Conservation (phyloP, 2,329 filamentous ascomycete genomes). For the Bipolaris oryzae region DNA sequence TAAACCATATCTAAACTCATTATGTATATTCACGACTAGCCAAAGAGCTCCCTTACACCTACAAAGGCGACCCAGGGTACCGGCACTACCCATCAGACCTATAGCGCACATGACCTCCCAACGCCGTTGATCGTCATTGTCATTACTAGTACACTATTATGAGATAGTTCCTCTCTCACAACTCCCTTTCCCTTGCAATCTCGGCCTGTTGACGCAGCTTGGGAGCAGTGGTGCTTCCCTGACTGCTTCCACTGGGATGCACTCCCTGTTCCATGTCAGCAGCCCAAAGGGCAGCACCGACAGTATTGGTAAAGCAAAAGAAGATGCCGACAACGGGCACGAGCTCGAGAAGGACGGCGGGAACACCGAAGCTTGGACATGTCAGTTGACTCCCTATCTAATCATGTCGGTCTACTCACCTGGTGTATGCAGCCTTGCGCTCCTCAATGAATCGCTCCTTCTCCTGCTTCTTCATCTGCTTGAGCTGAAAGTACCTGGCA, state of each 20-base stretch:
- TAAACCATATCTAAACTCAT: too few species aligned
- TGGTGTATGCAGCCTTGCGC: slow-evolving; percentile 77
- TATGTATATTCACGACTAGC: slow-evolving; percentile 28
- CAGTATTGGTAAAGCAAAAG: slow-evolving; percentile 89
- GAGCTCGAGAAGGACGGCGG: slow-evolving; percentile 82
- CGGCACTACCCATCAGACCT: slow-evolving; percentile 26
- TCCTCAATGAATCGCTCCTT: slow-evolving; percentile 71
- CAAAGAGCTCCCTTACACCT: slow-evolving; percentile 40
- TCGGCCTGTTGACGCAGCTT: slow-evolving; percentile 46
- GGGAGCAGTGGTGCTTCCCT: slow-evolving; percentile 40
- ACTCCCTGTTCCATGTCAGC: slow-evolving; percentile 72
- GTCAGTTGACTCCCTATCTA: slow-evolving; percentile 3
- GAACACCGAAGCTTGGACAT: slow-evolving; percentile 65
- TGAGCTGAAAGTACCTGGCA: slow-evolving; percentile 85
- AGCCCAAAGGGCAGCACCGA: slow-evolving; percentile 93
- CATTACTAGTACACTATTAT: slow-evolving; percentile 10
- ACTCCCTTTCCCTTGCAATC: slow-evolving; percentile 40
- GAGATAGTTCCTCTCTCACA: slow-evolving; percentile 29
- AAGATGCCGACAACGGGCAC: slow-evolving; percentile 81
- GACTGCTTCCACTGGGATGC: slow-evolving; percentile 11
- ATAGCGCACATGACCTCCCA: slow-evolving; percentile 15
- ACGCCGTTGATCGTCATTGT: slow-evolving; percentile 14
- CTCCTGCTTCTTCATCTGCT: slow-evolving; percentile 74
- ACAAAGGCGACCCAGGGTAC: slow-evolving; percentile 47
- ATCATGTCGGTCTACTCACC: slow-evolving; percentile 54